These are phyloP conservation scores for Nitzschia sp. DNA, from an alignment of 108 stramenopile genomes.

Conservation along the genomic window DNA sequence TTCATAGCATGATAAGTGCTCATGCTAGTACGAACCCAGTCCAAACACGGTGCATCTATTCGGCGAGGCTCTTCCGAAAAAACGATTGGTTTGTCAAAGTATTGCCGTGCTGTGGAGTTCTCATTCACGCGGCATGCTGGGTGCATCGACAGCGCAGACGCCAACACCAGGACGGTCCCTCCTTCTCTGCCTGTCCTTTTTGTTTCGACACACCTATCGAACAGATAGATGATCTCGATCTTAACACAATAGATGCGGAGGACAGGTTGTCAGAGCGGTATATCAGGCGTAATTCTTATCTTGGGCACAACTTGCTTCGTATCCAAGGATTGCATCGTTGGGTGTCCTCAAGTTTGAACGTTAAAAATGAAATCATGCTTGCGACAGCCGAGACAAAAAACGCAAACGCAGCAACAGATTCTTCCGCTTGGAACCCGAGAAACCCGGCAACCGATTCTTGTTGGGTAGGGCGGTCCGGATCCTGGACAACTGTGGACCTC, in stretches of 20 bases:
- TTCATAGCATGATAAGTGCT: background rate
- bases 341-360: too few species aligned
- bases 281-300: background rate
- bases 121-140: background rate
- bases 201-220: too few species aligned
- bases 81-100: background rate
- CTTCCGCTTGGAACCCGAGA: background rate
- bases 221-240: too few species aligned
- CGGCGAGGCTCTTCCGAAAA: background rate
- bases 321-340: background rate
- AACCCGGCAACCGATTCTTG: background rate
- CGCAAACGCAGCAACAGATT: too few species aligned
- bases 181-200: background rate
- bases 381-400: background rate
- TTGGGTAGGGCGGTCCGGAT: background rate
- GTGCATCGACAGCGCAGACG: background rate
- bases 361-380: too few species aligned
- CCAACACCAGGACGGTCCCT: background rate
- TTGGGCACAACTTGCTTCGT: background rate
- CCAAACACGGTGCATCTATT: background rate
- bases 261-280: background rate
- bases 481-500: background rate
- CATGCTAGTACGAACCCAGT: background rate
- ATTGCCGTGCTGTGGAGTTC: background rate
- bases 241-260: too few species aligned